phyloP scores from a whole-genome alignment of 306 rosid genomes.

The Bauhinia variegata region DNA sequence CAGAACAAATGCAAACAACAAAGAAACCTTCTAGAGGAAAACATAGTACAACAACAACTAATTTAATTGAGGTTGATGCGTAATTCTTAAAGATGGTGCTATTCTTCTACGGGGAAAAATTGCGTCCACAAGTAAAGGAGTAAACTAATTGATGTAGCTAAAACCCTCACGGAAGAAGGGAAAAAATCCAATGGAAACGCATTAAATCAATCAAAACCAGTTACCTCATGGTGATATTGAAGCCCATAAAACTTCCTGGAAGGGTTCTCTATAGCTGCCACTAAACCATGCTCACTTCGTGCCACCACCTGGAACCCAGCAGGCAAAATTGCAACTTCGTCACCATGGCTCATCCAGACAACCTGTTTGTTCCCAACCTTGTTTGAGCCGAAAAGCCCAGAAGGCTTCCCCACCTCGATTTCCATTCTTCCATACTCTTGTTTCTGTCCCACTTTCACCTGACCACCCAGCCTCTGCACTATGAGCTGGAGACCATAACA shows the following conservation, averaged over 20 bases:
- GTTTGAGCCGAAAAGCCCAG: constrained; percentile 53
- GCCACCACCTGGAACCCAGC: constrained; percentile 74
- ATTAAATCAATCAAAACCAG: not conserved
- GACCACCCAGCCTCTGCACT: constrained; percentile 86
- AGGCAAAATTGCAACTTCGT: constrained; percentile 72
- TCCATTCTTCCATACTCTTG: constrained; percentile 98
- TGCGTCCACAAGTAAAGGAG: not conserved
- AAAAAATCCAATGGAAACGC: not conserved
- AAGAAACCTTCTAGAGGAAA: not conserved
- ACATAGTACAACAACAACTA: too few relatives aligned
- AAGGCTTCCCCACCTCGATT: constrained; percentile 50
- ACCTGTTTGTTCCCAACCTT: constrained; percentile 55
- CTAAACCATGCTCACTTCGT: constrained; percentile 74
- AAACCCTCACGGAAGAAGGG: too few relatives aligned
- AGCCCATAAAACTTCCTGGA: constrained; percentile 71
- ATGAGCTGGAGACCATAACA: constrained; percentile 93
- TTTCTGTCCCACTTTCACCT: constrained; percentile 64
- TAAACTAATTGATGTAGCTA: not conserved
- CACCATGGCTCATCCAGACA: constrained; percentile 99
- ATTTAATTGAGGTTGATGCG: too few relatives aligned
- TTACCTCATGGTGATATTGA: constrained; percentile 96
- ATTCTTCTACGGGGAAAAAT: not conserved
- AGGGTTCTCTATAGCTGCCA: constrained; percentile 69
- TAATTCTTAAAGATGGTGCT: not conserved
- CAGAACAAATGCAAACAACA: not conserved